A percentile compares a stretch with the other conserved stretches of the same genome.
Conservation (phyloP, 441 rosid species). For the Pelargonium citronellum region DNA sequence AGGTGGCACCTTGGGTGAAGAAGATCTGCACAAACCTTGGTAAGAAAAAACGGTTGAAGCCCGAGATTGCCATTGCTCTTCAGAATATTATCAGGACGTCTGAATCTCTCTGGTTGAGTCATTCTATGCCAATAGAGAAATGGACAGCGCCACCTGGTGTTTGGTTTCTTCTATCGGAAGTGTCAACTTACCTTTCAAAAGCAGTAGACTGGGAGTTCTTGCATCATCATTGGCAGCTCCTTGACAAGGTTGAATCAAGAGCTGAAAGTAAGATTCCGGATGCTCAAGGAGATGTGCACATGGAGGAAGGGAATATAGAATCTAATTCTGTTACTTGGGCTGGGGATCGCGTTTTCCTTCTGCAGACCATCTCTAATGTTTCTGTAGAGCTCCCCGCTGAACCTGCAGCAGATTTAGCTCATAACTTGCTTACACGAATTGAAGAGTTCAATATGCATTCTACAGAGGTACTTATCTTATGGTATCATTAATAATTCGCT, state of each 20-base stretch:
- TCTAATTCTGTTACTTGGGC: slow-evolving; percentile 73
- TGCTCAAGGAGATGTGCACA: slow-evolving; percentile 29
- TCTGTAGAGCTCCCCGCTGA: slow-evolving; percentile 76
- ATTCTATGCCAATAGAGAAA: slow-evolving; percentile 60
- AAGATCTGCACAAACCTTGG: slow-evolving; percentile 77
- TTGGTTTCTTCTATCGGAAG: slow-evolving; percentile 91
- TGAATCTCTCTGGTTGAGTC: slow-evolving; percentile 71
- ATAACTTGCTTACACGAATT: slow-evolving; percentile 70
- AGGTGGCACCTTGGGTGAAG: slow-evolving; percentile 85
- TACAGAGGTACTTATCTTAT: slow-evolving; percentile 61
- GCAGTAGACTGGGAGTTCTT: slow-evolving; percentile 93
- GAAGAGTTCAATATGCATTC: slow-evolving; percentile 81
- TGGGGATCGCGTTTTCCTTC: slow-evolving; percentile 79
- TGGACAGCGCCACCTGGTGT: slow-evolving; percentile 97
- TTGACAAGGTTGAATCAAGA: slow-evolving; percentile 51
- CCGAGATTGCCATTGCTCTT: slow-evolving; percentile 57
- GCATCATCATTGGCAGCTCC: slow-evolving; percentile 83
- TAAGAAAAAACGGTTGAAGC: slow-evolving; percentile 64
- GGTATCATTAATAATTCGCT: neutral
- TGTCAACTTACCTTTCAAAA: slow-evolving; percentile 65
- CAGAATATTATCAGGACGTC: slow-evolving; percentile 72
- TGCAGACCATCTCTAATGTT: slow-evolving; percentile 91
- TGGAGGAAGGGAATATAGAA: slow-evolving; percentile 36
- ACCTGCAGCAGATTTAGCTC: slow-evolving; percentile 85
- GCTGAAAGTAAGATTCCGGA: slow-evolving; percentile 31